Evolutionary conservation across 352 stramenopile species (phyloP).

Genomic region (Peronosclerospora sorghi): DNA sequence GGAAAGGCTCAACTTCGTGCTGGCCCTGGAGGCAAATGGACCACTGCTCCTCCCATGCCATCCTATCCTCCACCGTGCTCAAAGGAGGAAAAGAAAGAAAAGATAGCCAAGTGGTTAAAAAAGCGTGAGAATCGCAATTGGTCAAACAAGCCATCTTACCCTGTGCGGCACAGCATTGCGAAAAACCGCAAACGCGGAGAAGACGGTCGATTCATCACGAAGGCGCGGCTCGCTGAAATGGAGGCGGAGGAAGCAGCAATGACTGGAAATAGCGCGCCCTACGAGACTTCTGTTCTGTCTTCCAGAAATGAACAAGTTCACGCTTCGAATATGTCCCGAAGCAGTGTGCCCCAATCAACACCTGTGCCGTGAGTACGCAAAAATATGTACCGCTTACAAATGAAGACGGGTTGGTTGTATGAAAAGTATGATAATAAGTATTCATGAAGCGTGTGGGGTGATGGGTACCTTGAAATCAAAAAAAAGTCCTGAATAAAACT

Average conservation of each 20-base stretch:
- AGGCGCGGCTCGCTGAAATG: conserved; percentile 62
- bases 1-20: conserved; percentile 35
- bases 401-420: too few species aligned
- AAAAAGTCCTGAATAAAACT: too few species aligned
- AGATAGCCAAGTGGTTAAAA: conserved; percentile 76
- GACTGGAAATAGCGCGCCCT: conserved; percentile 4
- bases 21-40: conserved; percentile 54
- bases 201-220: conserved; percentile 76
- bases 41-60: conserved; percentile 51
- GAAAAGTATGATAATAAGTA: too few species aligned
- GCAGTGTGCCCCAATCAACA: too few species aligned
- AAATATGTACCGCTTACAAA: too few species aligned
- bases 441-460: too few species aligned
- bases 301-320: conserved; percentile 6
- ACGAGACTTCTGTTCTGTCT: conserved; percentile 10
- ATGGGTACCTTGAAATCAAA: too few species aligned
- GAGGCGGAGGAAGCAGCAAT: conserved; percentile 35
- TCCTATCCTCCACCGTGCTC: conserved; percentile 68
- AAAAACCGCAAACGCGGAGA: conserved; percentile 76
- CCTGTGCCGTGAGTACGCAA: too few species aligned
- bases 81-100: conserved; percentile 78
- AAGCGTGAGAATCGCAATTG: conserved; percentile 78
- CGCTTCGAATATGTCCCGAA: conserved; percentile 5
- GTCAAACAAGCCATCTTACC: conserved; percentile 80
- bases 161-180: conserved; percentile 71